Percentiles rank a stretch among this genome's conserved stretches.
Evolutionary conservation across 2,329 filamentous ascomycete genomes (phyloP).

Genomic region (Annulohypoxylon truncatum): DNA sequence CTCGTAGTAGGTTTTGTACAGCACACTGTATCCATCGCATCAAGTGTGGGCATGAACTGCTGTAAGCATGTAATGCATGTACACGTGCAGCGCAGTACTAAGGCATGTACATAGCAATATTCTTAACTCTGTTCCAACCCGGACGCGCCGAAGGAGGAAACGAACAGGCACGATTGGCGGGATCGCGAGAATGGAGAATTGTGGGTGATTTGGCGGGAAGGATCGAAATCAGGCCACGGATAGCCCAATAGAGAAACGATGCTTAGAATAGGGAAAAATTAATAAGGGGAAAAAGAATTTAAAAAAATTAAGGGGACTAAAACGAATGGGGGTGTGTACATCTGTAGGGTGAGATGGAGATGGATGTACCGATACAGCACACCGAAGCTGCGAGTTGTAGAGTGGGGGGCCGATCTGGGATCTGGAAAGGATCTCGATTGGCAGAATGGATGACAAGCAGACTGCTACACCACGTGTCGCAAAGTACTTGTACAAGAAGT

Average conservation of each 20-base stretch:
- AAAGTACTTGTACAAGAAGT: constrained; percentile 26
- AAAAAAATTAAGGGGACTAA: neutral
- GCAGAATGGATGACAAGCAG: constrained; percentile 33
- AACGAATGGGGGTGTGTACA: neutral
- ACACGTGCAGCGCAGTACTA: constrained; percentile 15
- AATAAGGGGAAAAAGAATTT: neutral
- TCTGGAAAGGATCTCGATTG: constrained; percentile 41
- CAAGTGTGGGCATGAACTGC: constrained; percentile 12
- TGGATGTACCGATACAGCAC: constrained; percentile 27
- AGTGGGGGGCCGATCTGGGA: constrained; percentile 38
- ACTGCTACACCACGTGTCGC: constrained; percentile 33
- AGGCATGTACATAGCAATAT: neutral
- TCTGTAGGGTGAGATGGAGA: neutral
- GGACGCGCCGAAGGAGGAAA: constrained; percentile 22
- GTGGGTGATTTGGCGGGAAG: constrained; percentile 29
- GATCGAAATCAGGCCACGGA: constrained; percentile 35
- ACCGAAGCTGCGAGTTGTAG: constrained; percentile 30
- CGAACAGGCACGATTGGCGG: constrained; percentile 13
- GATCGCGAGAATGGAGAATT: constrained; percentile 3
- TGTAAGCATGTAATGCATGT: constrained; percentile 3
- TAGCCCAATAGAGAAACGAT: constrained; percentile 8
- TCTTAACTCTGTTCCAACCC: constrained; percentile 1
- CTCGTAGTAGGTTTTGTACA: neutral
- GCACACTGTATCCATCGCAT: constrained; percentile 3
- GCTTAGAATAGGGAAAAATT: constrained; percentile 1